These are phyloP conservation scores for Besnoitia besnoiti DNA, from an alignment of 169 alveolate genomes.

Conservation along the genomic window DNA sequence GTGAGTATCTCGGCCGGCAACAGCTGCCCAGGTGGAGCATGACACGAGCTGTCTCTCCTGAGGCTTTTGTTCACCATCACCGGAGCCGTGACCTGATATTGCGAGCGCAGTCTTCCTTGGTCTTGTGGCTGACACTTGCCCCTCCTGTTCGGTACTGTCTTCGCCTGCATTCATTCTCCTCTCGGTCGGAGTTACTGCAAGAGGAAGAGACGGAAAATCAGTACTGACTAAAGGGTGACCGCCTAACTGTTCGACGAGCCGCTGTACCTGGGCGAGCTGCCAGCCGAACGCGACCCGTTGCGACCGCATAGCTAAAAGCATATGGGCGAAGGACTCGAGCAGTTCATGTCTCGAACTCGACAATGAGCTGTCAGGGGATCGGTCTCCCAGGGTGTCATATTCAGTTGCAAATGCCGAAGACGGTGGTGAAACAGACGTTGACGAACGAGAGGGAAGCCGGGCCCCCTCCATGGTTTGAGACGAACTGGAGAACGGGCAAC, in stretches of 20 bases:
- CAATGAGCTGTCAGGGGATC: not conserved
- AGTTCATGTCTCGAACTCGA: not conserved
- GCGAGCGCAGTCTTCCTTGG: no score
- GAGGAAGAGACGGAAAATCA: no score
- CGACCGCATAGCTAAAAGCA: constrained; percentile 35
- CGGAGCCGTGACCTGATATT: no score
- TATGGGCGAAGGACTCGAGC: constrained; percentile 22
- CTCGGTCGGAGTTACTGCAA: no score
- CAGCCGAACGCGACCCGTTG: constrained; percentile 25
- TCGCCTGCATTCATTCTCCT: no score
- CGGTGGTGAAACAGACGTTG: not conserved
- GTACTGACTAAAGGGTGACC: no score
- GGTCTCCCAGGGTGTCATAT: not conserved
- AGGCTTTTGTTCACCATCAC: no score
- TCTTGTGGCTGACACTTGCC: no score
- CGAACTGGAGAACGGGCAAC: not conserved
- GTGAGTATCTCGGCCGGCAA: no score
- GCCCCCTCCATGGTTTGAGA: not conserved
- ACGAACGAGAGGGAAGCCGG: not conserved
- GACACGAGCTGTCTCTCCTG: no score
- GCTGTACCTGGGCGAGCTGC: constrained; percentile 33
- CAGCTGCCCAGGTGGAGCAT: no score
- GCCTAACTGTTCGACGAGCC: not conserved
- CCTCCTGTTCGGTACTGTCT: no score
- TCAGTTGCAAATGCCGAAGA: not conserved